Conservation (phyloP, 768 basidiomycete species). For the Lyophyllum semitale region DNA sequence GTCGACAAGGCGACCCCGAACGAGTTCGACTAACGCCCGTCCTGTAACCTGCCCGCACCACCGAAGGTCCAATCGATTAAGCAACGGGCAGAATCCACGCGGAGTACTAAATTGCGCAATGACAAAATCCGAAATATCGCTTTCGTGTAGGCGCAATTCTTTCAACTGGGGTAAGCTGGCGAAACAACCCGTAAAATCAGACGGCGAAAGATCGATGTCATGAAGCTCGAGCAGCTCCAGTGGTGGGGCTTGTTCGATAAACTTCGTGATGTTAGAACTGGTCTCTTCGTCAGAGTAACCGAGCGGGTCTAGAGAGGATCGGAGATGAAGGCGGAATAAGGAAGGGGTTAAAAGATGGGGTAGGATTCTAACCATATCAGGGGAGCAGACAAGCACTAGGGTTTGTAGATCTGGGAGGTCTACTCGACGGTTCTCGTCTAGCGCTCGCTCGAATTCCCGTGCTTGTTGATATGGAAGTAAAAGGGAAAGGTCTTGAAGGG, state of each 20-base stretch:
- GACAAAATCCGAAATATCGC: slow-evolving; percentile 52
- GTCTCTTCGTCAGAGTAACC: slow-evolving; percentile 33
- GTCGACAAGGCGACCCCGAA: slow-evolving; percentile 34
- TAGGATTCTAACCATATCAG: slow-evolving; percentile 31
- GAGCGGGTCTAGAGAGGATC: slow-evolving; percentile 34
- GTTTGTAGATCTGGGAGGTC: slow-evolving; percentile 25
- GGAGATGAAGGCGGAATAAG: slow-evolving; percentile 41
- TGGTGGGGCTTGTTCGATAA: slow-evolving; percentile 26
- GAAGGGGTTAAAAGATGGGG: slow-evolving; percentile 31
- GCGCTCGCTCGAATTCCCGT: slow-evolving; percentile 24
- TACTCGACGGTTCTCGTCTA: slow-evolving; percentile 15
- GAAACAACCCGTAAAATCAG: slow-evolving; percentile 23
- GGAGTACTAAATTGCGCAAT: slow-evolving; percentile 39
- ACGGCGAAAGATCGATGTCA: slow-evolving; percentile 25
- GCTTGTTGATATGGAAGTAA: slow-evolving; percentile 33
- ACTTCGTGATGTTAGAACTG: slow-evolving; percentile 21
- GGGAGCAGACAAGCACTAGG: slow-evolving; percentile 29
- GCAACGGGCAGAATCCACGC: slow-evolving; percentile 43
- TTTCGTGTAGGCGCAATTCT: slow-evolving; percentile 57
- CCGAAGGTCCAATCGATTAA: slow-evolving; percentile 52
- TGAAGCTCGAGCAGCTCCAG: slow-evolving; percentile 28
- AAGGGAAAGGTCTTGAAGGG: slow-evolving; percentile 43
- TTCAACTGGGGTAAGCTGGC: slow-evolving; percentile 39
- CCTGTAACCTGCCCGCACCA: slow-evolving; percentile 63
- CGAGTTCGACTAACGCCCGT: slow-evolving; percentile 49